A percentile compares a stretch with the other conserved stretches of the same genome.
These are phyloP conservation scores for Capsaspora owczarzaki DNA, from an alignment of 78 protist genomes.

Conservation along the genomic window DNA sequence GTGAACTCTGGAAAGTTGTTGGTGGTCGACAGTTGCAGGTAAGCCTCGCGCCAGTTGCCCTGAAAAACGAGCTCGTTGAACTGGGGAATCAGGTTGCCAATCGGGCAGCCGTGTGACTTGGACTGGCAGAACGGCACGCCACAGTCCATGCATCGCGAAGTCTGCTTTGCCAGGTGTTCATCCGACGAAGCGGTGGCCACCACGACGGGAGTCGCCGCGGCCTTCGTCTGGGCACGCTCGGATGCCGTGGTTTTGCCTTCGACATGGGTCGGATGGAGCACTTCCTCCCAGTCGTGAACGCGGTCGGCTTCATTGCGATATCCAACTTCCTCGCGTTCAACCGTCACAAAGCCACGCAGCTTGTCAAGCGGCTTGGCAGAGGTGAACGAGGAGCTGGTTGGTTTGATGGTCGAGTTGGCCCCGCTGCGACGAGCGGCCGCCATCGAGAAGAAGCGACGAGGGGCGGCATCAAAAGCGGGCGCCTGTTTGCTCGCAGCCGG, in stretches of 20 bases:
- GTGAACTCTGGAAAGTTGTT: conserved; percentile 87
- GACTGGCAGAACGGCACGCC: conserved; percentile 82
- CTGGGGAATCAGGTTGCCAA: conserved; percentile 71
- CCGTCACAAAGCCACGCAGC: conserved; percentile 53
- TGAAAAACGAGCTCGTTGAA: conserved; percentile 67
- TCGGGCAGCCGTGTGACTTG: conserved; percentile 68
- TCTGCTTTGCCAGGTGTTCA: conserved; percentile 30
- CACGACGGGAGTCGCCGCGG: neutral
- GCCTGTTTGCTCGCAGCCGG: too few species aligned
- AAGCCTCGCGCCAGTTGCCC: conserved; percentile 62
- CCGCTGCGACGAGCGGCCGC: neutral
- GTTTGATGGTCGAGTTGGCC: too few species aligned
- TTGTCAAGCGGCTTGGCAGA: conserved; percentile 22
- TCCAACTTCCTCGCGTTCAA: conserved; percentile 42
- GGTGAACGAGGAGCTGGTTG: too few species aligned
- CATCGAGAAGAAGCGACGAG: neutral
- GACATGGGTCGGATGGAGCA: too few species aligned
- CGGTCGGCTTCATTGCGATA: conserved; percentile 60
- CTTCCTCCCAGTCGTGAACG: conserved; percentile 48
- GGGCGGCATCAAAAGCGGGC: too few species aligned
- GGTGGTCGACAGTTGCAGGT: conserved; percentile 45
- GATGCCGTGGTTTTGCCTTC: too few species aligned
- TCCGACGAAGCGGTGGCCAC: neutral
- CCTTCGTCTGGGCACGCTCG: too few species aligned
- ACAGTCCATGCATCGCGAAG: conserved; percentile 85